Percentiles rank a stretch among this genome's conserved stretches.
Evolutionary conservation across 2,329 filamentous ascomycete species (phyloP).

Genomic region (Penicillium glabrum): DNA sequence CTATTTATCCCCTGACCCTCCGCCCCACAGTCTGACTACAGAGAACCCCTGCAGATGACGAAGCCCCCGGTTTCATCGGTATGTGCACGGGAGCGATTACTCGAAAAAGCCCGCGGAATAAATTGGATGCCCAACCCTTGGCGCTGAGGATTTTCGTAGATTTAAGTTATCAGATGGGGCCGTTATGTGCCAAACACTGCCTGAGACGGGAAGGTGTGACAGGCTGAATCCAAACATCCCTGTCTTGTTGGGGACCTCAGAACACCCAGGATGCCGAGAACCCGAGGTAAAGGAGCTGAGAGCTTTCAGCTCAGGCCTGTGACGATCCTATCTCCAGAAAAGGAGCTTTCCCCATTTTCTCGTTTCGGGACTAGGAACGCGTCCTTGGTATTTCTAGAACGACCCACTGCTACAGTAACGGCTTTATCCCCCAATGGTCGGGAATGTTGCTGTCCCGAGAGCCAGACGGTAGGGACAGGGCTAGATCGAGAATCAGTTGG

Average conservation of each 20-base stretch:
- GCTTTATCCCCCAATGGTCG: neutral
- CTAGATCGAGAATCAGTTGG: conserved; percentile 6
- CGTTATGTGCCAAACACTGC: neutral
- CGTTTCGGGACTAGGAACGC: neutral
- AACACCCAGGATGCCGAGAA: neutral
- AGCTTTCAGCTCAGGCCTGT: neutral
- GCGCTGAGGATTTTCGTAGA: neutral
- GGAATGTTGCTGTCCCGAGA: conserved; percentile 2
- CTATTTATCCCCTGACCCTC: neutral
- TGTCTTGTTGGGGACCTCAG: neutral
- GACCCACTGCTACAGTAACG: conserved; percentile 5
- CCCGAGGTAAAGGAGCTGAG: neutral
- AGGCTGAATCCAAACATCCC: neutral
- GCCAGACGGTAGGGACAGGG: conserved; percentile 5
- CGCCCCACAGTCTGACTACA: neutral
- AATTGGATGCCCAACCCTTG: neutral
- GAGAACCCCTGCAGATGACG: conserved; percentile 8
- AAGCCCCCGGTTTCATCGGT: neutral
- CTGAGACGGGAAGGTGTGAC: conserved; percentile 2
- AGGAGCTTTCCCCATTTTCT: neutral
- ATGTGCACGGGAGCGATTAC: neutral
- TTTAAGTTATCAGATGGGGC: conserved; percentile 19
- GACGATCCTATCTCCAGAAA: neutral
- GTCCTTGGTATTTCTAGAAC: conserved; percentile 6
- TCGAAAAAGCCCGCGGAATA: neutral